A percentile compares a stretch with the other conserved stretches of the same genome.
These are phyloP conservation scores for Cystobasidium onofrii DNA, from an alignment of 768 basidiomycete genomes.

Conservation along the genomic window DNA sequence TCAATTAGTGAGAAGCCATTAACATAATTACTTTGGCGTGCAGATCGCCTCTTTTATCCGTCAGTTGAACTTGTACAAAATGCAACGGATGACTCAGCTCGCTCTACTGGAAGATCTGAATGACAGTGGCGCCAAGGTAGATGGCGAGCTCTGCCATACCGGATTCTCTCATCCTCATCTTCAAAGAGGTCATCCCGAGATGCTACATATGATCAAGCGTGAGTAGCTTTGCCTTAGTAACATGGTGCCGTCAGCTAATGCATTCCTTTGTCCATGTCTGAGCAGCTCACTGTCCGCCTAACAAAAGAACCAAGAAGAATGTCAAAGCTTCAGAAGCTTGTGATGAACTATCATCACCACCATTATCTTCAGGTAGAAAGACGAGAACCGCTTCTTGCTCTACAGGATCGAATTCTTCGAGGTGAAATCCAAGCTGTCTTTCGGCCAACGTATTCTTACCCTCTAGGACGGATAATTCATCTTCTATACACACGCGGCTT, in stretches of 20 bases:
- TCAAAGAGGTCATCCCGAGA: conserved; percentile 13
- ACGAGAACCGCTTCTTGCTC: background rate
- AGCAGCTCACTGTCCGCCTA: background rate
- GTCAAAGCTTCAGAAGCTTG: background rate
- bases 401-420: background rate
- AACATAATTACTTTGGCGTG: too few relatives aligned
- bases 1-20: too few relatives aligned
- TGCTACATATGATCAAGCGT: conserved; percentile 29
- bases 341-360: background rate
- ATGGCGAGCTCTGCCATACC: conserved; percentile 25
- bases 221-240: too few relatives aligned
- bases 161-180: conserved; percentile 21
- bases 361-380: background rate
- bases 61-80: conserved; percentile 26
- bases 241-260: background rate
- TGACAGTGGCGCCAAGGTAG: conserved; percentile 13
- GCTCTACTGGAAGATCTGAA: conserved; percentile 25
- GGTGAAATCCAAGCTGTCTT: background rate
- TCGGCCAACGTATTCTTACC: too few relatives aligned
- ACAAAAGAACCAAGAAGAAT: background rate
- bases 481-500: too few relatives aligned
- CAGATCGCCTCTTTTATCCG: conserved; percentile 30
- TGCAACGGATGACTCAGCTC: conserved; percentile 27
- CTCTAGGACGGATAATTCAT: too few relatives aligned
- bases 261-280: too few relatives aligned